phyloP scores from a whole-genome alignment of 176 grass and related monocot species.

The Hyparrhenia diplandra region DNA sequence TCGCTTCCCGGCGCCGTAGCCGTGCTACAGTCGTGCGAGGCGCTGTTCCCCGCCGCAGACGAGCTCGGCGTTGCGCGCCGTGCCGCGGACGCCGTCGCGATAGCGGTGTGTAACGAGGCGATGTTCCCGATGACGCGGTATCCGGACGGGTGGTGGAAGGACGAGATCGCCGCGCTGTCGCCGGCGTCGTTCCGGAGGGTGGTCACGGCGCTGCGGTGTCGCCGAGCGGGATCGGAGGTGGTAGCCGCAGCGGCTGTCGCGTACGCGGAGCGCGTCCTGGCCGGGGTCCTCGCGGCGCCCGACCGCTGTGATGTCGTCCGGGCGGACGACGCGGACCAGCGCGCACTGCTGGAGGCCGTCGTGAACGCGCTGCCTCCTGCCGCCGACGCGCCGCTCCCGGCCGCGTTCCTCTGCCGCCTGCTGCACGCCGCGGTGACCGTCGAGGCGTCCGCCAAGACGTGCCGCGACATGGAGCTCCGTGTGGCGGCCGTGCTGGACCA shows the following conservation, averaged over 20 bases:
- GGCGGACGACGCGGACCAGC: neutral
- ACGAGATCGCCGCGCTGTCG: slow-evolving; percentile 39
- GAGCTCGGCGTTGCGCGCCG: slow-evolving; percentile 46
- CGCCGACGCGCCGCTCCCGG: slow-evolving; percentile 38
- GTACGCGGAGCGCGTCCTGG: slow-evolving; percentile 50
- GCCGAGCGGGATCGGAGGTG: slow-evolving; percentile 28
- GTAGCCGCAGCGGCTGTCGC: slow-evolving; percentile 34
- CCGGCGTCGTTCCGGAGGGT: slow-evolving; percentile 56
- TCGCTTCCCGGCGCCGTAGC: slow-evolving; percentile 48
- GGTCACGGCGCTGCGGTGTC: slow-evolving; percentile 43
- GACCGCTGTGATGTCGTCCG: too few species aligned
- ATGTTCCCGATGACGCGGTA: slow-evolving; percentile 41
- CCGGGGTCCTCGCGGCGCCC: slow-evolving; percentile 5
- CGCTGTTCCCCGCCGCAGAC: slow-evolving; percentile 36
- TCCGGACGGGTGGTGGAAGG: slow-evolving; percentile 49
- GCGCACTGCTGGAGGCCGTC: slow-evolving; percentile 40
- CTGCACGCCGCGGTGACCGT: slow-evolving; percentile 45
- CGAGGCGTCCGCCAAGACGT: slow-evolving; percentile 25
- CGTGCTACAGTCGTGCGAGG: slow-evolving; percentile 42
- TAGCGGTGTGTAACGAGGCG: slow-evolving; percentile 59
- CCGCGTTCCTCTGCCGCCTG: slow-evolving; percentile 59
- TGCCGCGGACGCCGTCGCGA: slow-evolving; percentile 38
- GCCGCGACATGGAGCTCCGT: slow-evolving; percentile 65
- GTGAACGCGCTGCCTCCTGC: slow-evolving; percentile 42
- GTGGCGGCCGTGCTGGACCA: slow-evolving; percentile 56